Evolutionary conservation across 2,329 filamentous ascomycete genomes (phyloP), one percentile per base, ranked within the genome.

Genomic region (Colletotrichum karsti): DNA sequence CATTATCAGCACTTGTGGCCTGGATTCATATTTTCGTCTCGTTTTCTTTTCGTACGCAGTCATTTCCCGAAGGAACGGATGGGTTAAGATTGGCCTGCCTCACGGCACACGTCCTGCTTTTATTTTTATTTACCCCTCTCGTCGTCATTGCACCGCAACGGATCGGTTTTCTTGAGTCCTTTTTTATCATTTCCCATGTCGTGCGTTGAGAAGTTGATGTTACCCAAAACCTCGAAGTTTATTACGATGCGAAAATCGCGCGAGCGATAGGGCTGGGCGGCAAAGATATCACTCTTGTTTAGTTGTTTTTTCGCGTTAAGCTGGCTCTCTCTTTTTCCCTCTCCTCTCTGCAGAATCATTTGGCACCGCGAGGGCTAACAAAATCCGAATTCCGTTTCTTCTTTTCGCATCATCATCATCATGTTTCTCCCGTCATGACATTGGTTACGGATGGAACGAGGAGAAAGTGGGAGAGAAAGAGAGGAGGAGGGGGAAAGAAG

Each of bases 31-130:
- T 48, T 53, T 63, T 58, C 44, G 33, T 63, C 42, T 64, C 24
- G 7, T 37, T 64, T 68, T 66, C 28, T 50, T 65, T 59, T 64
- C 55, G 57, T 68, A 42, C 64, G n/a, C n/a, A 63, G 56, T 70
- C 65, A 61, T 72, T 66, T 58, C 41, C 62, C 39, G 24, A 56
- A 57, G 58, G 60, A 69, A 70, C 41, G 69, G 60, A 66, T 56
- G 73, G 73, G 71, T 72, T 74, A 77, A 77, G 74, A 77, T 71
- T 76, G 75, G 76, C 72, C 73, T 74, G 77, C 77, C 77, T 79
- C 77, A 70, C 77, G 77, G 77, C 77, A 74, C 70, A 75, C 70
- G 72, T 75, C 69, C 58, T 72, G 75, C 33, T 59, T 50, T 71
- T 73, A 61, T 72, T 56, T 24, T 56, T 26, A 48, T 39, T 15